phyloP scores from a whole-genome alignment of 306 rosid genomes.

The Castanea mollissima region DNA sequence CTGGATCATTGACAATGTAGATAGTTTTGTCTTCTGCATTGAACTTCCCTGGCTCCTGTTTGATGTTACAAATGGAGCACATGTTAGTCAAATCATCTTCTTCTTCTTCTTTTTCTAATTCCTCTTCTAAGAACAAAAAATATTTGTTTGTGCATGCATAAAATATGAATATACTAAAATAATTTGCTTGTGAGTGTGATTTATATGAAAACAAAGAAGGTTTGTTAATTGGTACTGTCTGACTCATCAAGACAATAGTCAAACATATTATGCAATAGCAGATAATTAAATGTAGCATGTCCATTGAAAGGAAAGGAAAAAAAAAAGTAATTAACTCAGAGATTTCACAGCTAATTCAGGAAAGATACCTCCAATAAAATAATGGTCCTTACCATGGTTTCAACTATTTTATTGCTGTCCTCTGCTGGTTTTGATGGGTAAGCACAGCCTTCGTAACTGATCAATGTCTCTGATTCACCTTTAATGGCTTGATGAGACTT shows the following conservation, averaged over 20 bases:
- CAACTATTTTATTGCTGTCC: slow-evolving; percentile 10
- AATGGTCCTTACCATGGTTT: neutral
- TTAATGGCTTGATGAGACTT: slow-evolving; percentile 2
- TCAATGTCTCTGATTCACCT: neutral
- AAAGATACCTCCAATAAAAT: neutral
- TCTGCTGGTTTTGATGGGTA: neutral
- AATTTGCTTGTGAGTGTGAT: neutral
- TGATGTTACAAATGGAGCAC: slow-evolving; percentile 1
- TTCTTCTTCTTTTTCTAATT: too few relatives aligned
- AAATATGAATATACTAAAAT: too few relatives aligned
- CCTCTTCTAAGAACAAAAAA: too few relatives aligned
- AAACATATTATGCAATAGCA: neutral
- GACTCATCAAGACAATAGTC: neutral
- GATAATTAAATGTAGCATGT: neutral
- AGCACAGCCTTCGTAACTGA: neutral
- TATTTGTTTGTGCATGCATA: too few relatives aligned
- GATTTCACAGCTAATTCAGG: neutral
- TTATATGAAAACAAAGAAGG: too few relatives aligned
- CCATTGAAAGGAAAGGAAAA: neutral
- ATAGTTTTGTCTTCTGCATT: slow-evolving; percentile 21
- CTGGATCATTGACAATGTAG: slow-evolving; percentile 13
- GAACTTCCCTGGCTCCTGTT: slow-evolving; percentile 28
- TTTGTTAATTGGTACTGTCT: neutral
- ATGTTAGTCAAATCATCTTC: neutral
- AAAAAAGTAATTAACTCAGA: neutral